Base-by-base conservation (phyloP, 2,329 filamentous ascomycete genomes). In the Cladophialophora psammophila region DNA sequence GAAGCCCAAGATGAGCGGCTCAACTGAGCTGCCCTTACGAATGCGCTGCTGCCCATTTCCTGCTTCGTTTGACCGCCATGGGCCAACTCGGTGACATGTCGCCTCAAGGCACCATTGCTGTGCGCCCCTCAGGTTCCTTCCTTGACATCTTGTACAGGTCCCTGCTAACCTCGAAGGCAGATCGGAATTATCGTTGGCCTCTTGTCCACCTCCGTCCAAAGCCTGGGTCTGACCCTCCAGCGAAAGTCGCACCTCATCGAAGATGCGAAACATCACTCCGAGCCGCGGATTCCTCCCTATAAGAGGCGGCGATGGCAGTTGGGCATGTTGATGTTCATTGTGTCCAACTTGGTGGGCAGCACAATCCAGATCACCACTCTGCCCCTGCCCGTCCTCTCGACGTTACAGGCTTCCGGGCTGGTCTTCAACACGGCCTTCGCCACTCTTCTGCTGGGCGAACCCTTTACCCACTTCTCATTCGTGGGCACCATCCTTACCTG, bases 361-460 rank as follows among this genome's bases (percentile, higher is more conserved):
- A 94, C 93, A 42, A 95, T 99, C 66, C 95, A 99, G 80, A 98
- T 99, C 77, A 97, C 95, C 35, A 97, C 94, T 0, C 85, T 99
- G 53, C 95, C 95, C 15, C 84, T 99, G 26, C 95, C 95, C 20
- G 93, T 99, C 5, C 87, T 99, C 38, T 98, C 94, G 64, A 97
- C 95, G 0, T 84, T 99, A 42, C 95, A 99, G 81, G 94, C 94
- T 77, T 96, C 94, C 3, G 95, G 95, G 53, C 86, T 99, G 63
- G 95, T 99, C 69, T 99, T 99, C 85, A 99, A 99, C 83, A 97
- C 94, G 65, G 93, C 98, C 79, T 97, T 96, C 84, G 95, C 95
- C 69, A 96, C 93, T 53, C 82, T 98, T 65, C 92, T 98, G 75
- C 86, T 99, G 56, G 90, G 91, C 75, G 94, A 99, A 80, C 92